Evolutionary conservation across 1,284 basidiomycete genomes (phyloP).

Genomic region (Moesziomyces sp.): DNA sequence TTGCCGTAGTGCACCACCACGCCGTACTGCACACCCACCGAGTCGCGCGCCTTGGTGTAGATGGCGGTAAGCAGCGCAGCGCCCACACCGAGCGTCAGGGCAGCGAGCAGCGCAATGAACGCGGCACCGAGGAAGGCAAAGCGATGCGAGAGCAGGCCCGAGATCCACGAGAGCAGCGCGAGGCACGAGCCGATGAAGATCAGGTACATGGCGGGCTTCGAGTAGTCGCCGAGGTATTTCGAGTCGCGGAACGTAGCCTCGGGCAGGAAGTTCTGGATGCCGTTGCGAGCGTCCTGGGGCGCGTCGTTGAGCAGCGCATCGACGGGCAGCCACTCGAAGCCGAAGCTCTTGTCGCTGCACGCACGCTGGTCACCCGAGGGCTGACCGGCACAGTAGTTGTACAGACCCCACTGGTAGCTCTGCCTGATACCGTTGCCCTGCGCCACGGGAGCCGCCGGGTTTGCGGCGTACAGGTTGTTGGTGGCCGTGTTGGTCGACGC

Average conservation of each 20-base stretch:
- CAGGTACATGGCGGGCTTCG: constrained; percentile 59
- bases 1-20: constrained; percentile 55
- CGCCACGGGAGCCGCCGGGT: constrained; percentile 29
- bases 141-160: constrained; percentile 54
- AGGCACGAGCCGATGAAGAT: constrained; percentile 64
- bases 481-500: constrained; percentile 11
- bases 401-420: constrained; percentile 58
- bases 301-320: constrained; percentile 39
- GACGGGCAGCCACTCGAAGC: constrained; percentile 51
- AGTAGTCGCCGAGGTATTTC: constrained; percentile 51
- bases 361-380: constrained; percentile 19
- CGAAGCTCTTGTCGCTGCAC: constrained; percentile 44
- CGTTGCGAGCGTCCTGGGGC: constrained; percentile 15
- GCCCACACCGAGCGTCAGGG: constrained; percentile 52
- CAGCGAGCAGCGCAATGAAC: constrained; percentile 55
- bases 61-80: constrained; percentile 63
- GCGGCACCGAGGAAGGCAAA: constrained; percentile 60
- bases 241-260: constrained; percentile 43
- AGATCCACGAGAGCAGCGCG: constrained; percentile 57
- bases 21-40: constrained; percentile 36
- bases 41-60: constrained; percentile 41
- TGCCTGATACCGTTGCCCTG: constrained; percentile 47
- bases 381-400: constrained; percentile 57
- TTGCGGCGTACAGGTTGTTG: constrained; percentile 46
- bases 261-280: constrained; percentile 32